These are phyloP conservation scores for Spiromastix sp. DNA, from an alignment of 2,329 filamentous ascomycete species.

Conservation along the genomic window DNA sequence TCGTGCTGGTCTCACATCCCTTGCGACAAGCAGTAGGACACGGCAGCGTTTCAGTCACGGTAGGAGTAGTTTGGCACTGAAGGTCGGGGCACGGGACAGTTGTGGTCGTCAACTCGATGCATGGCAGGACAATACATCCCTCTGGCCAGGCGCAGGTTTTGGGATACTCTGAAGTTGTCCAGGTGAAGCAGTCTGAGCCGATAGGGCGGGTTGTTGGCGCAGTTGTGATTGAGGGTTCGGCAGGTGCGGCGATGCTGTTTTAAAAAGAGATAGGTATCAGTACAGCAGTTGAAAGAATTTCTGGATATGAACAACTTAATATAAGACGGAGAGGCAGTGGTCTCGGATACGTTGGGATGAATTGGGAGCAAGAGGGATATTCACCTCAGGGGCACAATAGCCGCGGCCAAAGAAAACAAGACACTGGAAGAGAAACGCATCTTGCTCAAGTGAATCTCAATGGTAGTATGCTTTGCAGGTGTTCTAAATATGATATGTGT, in stretches of 20 bases:
- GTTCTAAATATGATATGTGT: not conserved
- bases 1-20: slow-evolving; percentile 8
- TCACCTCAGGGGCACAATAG: not conserved
- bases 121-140: slow-evolving; percentile 8
- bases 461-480: too few relatives aligned
- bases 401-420: not conserved
- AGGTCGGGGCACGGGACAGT: slow-evolving; percentile 9
- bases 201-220: too few relatives aligned
- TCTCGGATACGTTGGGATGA: not conserved
- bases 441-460: not conserved
- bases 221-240: slow-evolving; percentile 2
- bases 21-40: slow-evolving; percentile 8
- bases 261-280: too few relatives aligned
- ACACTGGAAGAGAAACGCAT: not conserved
- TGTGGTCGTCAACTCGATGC: slow-evolving; percentile 8
- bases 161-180: slow-evolving; percentile 8
- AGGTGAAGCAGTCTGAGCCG: slow-evolving; percentile 9
- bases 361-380: not conserved
- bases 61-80: slow-evolving; percentile 7
- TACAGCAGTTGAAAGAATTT: too few relatives aligned
- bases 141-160: slow-evolving; percentile 2
- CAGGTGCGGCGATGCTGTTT: too few relatives aligned
- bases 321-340: too few relatives aligned
- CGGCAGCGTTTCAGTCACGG: slow-evolving; percentile 6
- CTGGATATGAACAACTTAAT: too few relatives aligned